Percentiles rank a stretch among this genome's conserved stretches.
phyloP scores from a whole-genome alignment of 1,139 yeast species.

The Geotrichum australiense region DNA sequence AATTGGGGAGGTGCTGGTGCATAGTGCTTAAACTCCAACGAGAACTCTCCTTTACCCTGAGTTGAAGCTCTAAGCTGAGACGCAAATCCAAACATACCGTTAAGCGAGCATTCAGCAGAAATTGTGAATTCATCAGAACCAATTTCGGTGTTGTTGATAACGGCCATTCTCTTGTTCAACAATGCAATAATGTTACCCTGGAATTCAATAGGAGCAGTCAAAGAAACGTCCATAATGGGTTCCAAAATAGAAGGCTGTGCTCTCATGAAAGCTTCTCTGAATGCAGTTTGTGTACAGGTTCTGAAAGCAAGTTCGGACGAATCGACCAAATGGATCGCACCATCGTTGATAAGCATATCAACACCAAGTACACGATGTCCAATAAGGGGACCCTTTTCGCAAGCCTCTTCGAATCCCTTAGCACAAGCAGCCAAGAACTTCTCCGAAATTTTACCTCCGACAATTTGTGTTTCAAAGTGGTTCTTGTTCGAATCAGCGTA shows the following conservation, averaged over 20 bases:
- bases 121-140: constrained; percentile 93
- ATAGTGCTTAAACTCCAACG: constrained; percentile 89
- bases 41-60: constrained; percentile 98
- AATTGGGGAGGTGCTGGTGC: constrained; percentile 87
- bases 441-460: constrained; percentile 96
- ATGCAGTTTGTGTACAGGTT: constrained; percentile 87
- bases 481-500: constrained; percentile 42
- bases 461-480: constrained; percentile 75
- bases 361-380: constrained; percentile 94
- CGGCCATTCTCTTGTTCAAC: constrained; percentile 85
- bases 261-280: constrained; percentile 78
- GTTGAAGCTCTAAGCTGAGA: constrained; percentile 93
- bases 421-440: constrained; percentile 91
- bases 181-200: constrained; percentile 91
- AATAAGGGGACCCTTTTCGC: constrained; percentile 93
- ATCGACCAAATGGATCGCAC: constrained; percentile 96
- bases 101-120: constrained; percentile 89
- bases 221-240: constrained; percentile 91
- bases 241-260: constrained; percentile 87
- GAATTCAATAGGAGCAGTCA: constrained; percentile 93
- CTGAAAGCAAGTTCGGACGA: constrained; percentile 93
- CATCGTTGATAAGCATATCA: constrained; percentile 90
- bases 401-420: constrained; percentile 91
- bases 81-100: constrained; percentile 94
- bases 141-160: constrained; percentile 89